Evolutionary conservation across 1,139 yeast genomes (phyloP), one percentile per base, ranked within the genome.

Genomic region (Pichia sp.): DNA sequence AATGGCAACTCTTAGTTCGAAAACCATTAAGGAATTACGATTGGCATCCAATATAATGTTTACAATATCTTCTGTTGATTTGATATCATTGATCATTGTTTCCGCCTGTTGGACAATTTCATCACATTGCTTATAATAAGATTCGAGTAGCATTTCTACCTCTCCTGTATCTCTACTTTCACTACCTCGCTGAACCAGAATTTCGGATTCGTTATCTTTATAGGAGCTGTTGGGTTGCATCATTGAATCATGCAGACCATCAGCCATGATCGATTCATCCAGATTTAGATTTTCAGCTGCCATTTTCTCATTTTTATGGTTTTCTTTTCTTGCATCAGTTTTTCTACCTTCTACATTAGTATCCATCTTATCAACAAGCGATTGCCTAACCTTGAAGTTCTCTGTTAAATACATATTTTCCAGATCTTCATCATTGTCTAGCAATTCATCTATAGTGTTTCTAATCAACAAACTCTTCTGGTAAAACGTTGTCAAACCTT

Each of bases 101-200:
- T 87, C 95, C 0, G 95, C 84, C 47, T 87, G 88, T 61, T 92
- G 99, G 3, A 92, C 98, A 57, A 87, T 85, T 64, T 94, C 98
- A 58, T 94, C 98, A 62, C 95, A 85, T 57, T 92, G 97, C 49
- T 87, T 85, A 65, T 87, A 88, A 65, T 94, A 94, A 0, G 96
- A 79, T 60, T 94, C 99, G 37, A 94, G 65, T 47, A 94, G 73
- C 85, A 92, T 80, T 62, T 90, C 97, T 33, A 88, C 73, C 53
- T 90, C 97, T 9, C 79, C 81, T 47, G 79, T 79, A 59, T 78
- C 49, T 23, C 44, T 27, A 27, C 36, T 39, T 29, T 46, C 46
- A 42, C 48, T 42, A n/a, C 49, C 49, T 29, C 41, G 43, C 31
- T 41, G 41, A 11, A 42, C 32, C 38, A 47, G n/a, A 7, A 10